These are phyloP conservation scores for Knufia fluminis DNA, from an alignment of 2,329 filamentous ascomycete species.

Conservation along the genomic window DNA sequence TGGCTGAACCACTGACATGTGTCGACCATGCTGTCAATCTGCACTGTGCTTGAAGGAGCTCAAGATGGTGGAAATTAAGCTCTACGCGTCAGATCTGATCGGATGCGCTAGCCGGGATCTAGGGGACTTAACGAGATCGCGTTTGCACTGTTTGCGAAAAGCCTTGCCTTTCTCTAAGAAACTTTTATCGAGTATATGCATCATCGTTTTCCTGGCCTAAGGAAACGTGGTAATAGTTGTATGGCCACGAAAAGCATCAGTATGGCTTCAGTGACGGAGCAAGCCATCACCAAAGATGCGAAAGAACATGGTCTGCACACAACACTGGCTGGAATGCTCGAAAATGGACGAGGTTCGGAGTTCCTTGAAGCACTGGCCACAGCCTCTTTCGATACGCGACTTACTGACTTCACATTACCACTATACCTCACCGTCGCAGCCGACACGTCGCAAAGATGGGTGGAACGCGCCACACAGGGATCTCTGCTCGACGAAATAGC, in stretches of 20 bases:
- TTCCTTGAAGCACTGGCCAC: constrained; percentile 64
- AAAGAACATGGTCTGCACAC: constrained; percentile 44
- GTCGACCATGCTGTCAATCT: too few relatives aligned
- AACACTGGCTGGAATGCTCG: constrained; percentile 61
- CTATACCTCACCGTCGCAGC: constrained; percentile 67
- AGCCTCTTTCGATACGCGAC: constrained; percentile 58
- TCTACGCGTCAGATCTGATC: too few relatives aligned
- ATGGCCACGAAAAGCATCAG: constrained; percentile 9
- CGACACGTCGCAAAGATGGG: constrained; percentile 76
- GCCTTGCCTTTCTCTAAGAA: constrained; percentile 1
- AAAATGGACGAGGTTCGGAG: constrained; percentile 51
- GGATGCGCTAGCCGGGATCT: too few relatives aligned
- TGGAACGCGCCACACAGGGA: constrained; percentile 5
- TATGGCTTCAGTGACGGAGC: background rate
- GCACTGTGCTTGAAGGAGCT: too few relatives aligned
- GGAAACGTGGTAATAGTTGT: background rate
- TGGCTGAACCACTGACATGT: too few relatives aligned
- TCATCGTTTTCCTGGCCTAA: background rate
- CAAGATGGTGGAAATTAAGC: too few relatives aligned
- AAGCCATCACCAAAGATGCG: constrained; percentile 44
- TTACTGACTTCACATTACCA: constrained; percentile 64
- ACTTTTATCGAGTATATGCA: background rate
- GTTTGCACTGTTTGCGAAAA: constrained; percentile 2
- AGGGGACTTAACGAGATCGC: too few relatives aligned
- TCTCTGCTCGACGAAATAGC: constrained; percentile 23